phyloP scores from a whole-genome alignment of 371 early-diverging fungal species.

The Rhizopus microsporus region DNA sequence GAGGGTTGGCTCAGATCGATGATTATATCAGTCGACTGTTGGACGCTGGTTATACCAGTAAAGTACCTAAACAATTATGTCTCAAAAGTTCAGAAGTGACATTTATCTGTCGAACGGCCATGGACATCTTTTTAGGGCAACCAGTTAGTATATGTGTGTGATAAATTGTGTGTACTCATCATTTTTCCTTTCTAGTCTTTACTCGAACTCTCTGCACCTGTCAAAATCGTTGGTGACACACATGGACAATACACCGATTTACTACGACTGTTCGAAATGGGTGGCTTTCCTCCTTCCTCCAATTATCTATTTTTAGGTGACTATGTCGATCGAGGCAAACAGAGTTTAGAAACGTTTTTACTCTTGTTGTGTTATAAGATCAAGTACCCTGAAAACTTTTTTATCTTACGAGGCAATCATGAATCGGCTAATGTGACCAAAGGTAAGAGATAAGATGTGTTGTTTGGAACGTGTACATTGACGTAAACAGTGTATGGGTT shows the following conservation, averaged over 20 bases:
- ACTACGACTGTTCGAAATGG: conserved; percentile 88
- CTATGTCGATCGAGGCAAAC: conserved; percentile 98
- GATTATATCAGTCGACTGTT: conserved; percentile 83
- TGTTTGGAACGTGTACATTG: background rate
- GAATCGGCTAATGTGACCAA: conserved; percentile 95
- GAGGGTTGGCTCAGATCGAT: conserved; percentile 61
- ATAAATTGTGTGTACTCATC: conserved; percentile 57
- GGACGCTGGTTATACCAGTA: conserved; percentile 76
- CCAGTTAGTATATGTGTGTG: conserved; percentile 69
- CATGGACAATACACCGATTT: conserved; percentile 95
- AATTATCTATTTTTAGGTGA: conserved; percentile 63
- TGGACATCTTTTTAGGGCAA: conserved; percentile 92
- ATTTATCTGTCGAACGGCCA: conserved; percentile 83
- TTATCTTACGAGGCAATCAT: conserved; percentile 98
- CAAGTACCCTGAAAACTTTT: conserved; percentile 96
- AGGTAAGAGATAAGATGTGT: conserved; percentile 49
- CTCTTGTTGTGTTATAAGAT: conserved; percentile 97
- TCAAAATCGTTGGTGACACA: conserved; percentile 96
- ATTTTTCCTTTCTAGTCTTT: background rate
- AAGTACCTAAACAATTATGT: conserved; percentile 73
- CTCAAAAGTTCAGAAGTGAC: conserved; percentile 84
- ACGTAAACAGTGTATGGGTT: conserved; percentile 31
- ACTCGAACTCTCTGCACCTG: conserved; percentile 67
- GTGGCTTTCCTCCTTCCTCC: conserved; percentile 93
- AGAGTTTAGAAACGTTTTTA: conserved; percentile 91